Conservation (phyloP, 208 protist genomes). For the Crithidia expoeki region DNA sequence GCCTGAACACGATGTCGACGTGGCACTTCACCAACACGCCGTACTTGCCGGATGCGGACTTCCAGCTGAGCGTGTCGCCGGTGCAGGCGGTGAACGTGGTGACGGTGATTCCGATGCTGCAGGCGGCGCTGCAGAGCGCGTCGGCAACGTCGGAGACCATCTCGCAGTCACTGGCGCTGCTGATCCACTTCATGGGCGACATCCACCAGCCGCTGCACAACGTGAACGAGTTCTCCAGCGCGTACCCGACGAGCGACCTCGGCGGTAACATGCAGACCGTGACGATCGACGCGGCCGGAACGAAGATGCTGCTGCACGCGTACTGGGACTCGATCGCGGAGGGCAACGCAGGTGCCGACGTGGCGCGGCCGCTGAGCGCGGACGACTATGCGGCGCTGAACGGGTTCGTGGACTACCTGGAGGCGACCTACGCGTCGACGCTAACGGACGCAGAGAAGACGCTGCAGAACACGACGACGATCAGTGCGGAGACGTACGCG, state of each 20-base stretch:
- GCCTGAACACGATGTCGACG: slow-evolving; percentile 31
- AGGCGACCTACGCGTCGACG: slow-evolving; percentile 41
- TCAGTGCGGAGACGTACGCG: slow-evolving; percentile 10
- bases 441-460: slow-evolving; percentile 30
- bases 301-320: slow-evolving; percentile 47
- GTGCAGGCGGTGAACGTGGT: slow-evolving; percentile 42
- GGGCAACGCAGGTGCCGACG: slow-evolving; percentile 8
- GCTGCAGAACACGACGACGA: neutral
- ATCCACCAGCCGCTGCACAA: slow-evolving; percentile 46
- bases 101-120: slow-evolving; percentile 36
- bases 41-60: slow-evolving; percentile 33
- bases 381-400: slow-evolving; percentile 34
- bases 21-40: slow-evolving; percentile 64
- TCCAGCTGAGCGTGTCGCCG: slow-evolving; percentile 22
- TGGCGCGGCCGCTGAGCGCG: slow-evolving; percentile 35
- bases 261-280: slow-evolving; percentile 54
- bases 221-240: slow-evolving; percentile 32
- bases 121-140: slow-evolving; percentile 17
- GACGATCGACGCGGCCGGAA: slow-evolving; percentile 13
- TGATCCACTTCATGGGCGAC: slow-evolving; percentile 68
- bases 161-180: slow-evolving; percentile 31
- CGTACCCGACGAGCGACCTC: slow-evolving; percentile 45
- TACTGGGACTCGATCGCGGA: slow-evolving; percentile 65
- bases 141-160: slow-evolving; percentile 8
- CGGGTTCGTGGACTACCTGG: slow-evolving; percentile 44